Percentiles rank a stretch among this genome's conserved stretches.
These are phyloP conservation scores for Gremmenia infestans DNA, from an alignment of 2,329 filamentous ascomycete species.

Conservation along the genomic window DNA sequence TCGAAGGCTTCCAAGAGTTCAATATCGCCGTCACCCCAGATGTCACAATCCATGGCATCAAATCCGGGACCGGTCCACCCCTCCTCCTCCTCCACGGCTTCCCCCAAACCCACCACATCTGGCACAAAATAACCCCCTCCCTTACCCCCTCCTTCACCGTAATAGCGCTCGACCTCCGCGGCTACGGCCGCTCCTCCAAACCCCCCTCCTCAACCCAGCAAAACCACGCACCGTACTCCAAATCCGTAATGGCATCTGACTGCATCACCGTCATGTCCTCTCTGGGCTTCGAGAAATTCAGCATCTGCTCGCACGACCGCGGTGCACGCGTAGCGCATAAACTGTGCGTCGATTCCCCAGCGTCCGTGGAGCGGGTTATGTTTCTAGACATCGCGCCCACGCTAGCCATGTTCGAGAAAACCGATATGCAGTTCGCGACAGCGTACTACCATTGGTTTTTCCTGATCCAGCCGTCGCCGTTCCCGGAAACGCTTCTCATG, in stretches of 20 bases:
- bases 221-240: slow-evolving; percentile 35
- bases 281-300: slow-evolving; percentile 39
- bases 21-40: slow-evolving; percentile 33
- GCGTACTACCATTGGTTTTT: slow-evolving; percentile 58
- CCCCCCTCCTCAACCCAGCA: slow-evolving; percentile 23
- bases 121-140: slow-evolving; percentile 41
- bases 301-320: slow-evolving; percentile 51
- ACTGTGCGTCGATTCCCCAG: slow-evolving; percentile 42
- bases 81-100: slow-evolving; percentile 48
- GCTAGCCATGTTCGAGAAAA: slow-evolving; percentile 46
- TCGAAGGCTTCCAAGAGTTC: slow-evolving; percentile 37
- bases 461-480: slow-evolving; percentile 46
- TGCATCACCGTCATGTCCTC: slow-evolving; percentile 41
- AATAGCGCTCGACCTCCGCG: slow-evolving; percentile 45
- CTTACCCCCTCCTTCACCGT: slow-evolving; percentile 39
- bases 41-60: slow-evolving; percentile 42
- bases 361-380: slow-evolving; percentile 33
- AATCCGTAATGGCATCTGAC: slow-evolving; percentile 46
- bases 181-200: slow-evolving; percentile 48
- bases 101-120: slow-evolving; percentile 48
- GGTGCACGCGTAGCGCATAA: slow-evolving; percentile 52
- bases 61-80: slow-evolving; percentile 34
- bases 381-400: slow-evolving; percentile 52
- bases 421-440: slow-evolving; percentile 39
- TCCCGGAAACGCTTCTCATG: slow-evolving; percentile 45